Evolutionary conservation across 345 rosid genomes (phyloP).

Genomic region (Cardamine occulta): DNA sequence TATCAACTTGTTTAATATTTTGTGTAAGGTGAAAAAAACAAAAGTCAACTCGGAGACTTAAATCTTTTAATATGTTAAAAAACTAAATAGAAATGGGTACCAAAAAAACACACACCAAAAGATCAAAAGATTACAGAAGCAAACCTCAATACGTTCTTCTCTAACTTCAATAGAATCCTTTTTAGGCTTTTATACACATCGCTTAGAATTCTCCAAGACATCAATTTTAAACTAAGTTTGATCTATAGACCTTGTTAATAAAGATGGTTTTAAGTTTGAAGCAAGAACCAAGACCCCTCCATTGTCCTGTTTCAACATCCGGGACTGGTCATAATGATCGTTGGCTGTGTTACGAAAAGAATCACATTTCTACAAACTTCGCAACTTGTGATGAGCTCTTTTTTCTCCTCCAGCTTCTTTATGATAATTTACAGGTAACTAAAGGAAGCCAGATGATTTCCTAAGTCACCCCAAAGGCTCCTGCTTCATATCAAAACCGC

Average conservation of each 20-base stretch:
- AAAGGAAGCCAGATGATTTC: slow-evolving; percentile 28
- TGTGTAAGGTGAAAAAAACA: not conserved
- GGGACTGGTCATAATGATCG: not conserved
- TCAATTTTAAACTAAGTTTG: slow-evolving; percentile 23
- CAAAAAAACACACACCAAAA: slow-evolving; percentile 26
- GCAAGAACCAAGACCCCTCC: slow-evolving; percentile 7
- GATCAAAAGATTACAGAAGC: slow-evolving; percentile 19
- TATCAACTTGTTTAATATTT: too few species aligned
- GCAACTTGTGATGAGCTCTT: slow-evolving; percentile 15
- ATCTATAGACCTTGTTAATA: slow-evolving; percentile 27
- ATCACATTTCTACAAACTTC: slow-evolving; percentile 40
- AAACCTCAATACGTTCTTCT: slow-evolving; percentile 30
- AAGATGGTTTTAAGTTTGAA: slow-evolving; percentile 18
- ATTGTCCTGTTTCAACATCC: slow-evolving; percentile 19
- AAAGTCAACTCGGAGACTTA: not conserved
- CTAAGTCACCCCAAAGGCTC: slow-evolving; percentile 38
- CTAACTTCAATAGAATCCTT: slow-evolving; percentile 10
- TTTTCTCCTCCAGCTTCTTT: slow-evolving; percentile 16
- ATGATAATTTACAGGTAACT: slow-evolving; percentile 25
- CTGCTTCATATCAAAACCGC: slow-evolving; percentile 38
- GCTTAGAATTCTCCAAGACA: slow-evolving; percentile 30
- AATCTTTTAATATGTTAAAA: not conserved
- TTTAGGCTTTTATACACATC: slow-evolving; percentile 9
- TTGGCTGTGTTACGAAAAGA: slow-evolving; percentile 15
- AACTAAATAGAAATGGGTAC: slow-evolving; percentile 1